These are phyloP conservation scores for Diaporthe citri DNA, from an alignment of 2,329 filamentous ascomycete genomes.

Conservation along the genomic window DNA sequence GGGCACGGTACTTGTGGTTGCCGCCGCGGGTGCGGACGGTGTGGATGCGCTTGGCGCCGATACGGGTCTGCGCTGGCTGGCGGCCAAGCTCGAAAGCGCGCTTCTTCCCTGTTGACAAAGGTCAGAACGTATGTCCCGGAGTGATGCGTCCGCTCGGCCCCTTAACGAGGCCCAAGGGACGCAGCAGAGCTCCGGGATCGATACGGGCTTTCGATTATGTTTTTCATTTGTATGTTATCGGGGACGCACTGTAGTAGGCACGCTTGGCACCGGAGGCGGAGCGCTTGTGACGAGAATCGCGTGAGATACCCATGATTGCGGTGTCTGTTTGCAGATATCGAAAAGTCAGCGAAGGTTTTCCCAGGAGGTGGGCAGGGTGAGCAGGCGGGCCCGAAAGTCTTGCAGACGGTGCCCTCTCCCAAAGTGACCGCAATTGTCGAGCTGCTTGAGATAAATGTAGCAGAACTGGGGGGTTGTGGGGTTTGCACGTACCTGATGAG, in stretches of 20 bases:
- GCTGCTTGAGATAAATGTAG: background rate
- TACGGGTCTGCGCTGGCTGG: conserved; percentile 99
- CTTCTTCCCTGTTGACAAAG: conserved; percentile 86
- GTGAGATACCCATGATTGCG: conserved; percentile 99
- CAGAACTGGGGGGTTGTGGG: background rate
- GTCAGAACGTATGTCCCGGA: conserved; percentile 78
- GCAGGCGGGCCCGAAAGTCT: background rate
- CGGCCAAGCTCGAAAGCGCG: conserved; percentile 99
- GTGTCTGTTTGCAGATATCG: conserved; percentile 63
- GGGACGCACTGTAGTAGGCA: conserved; percentile 85
- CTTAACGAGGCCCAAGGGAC: background rate
- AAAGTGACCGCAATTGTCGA: background rate
- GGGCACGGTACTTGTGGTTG: conserved; percentile 99
- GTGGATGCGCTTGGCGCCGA: conserved; percentile 73
- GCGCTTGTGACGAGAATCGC: conserved; percentile 99
- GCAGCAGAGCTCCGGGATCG: conserved; percentile 48
- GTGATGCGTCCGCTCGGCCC: background rate
- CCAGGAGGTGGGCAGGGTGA: background rate
- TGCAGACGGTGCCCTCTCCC: background rate
- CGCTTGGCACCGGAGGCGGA: conserved; percentile 99
- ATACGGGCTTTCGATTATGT: conserved; percentile 77
- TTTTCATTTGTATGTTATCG: conserved; percentile 60
- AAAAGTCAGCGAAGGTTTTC: conserved; percentile 43
- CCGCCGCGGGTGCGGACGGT: conserved; percentile 70
- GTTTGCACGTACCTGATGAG: conserved; percentile 42